These are phyloP conservation scores for Didymella segeticola DNA, from an alignment of 2,329 filamentous ascomycete genomes.

Conservation along the genomic window DNA sequence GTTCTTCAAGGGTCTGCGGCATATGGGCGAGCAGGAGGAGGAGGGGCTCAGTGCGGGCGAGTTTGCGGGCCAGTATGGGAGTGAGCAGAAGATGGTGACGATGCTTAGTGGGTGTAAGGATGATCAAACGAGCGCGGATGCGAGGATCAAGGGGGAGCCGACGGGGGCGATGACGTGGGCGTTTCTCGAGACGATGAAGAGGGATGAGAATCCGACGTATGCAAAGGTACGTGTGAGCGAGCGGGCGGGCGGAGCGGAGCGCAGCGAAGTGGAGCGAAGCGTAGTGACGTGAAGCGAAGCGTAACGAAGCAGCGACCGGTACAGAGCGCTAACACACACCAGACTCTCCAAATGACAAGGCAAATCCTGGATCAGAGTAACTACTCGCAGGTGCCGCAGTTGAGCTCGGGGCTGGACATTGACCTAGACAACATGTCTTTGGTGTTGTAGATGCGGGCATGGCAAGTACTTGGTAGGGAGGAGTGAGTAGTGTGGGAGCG, in stretches of 20 bases:
- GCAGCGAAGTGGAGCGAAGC: too few species aligned
- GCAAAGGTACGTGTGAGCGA: too few species aligned
- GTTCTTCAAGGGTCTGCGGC: conserved; percentile 62
- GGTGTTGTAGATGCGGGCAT: conserved; percentile 38
- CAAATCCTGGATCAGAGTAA: conserved; percentile 48
- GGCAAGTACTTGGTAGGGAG: too few species aligned
- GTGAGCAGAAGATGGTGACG: conserved; percentile 56
- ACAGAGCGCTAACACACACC: neutral
- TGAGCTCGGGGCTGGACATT: conserved; percentile 52
- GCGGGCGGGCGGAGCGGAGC: too few species aligned
- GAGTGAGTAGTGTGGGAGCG: too few species aligned
- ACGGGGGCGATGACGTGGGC: conserved; percentile 59
- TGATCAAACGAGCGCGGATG: conserved; percentile 60
- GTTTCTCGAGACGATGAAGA: conserved; percentile 54
- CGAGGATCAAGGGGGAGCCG: conserved; percentile 52
- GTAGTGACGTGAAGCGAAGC: too few species aligned
- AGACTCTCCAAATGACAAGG: conserved; percentile 51
- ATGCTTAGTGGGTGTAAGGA: conserved; percentile 61
- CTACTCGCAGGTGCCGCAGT: conserved; percentile 55
- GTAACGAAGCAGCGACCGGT: too few species aligned
- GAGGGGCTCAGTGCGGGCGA: conserved; percentile 48
- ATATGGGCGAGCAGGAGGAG: conserved; percentile 55
- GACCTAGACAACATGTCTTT: conserved; percentile 48
- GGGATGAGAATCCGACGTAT: conserved; percentile 47
- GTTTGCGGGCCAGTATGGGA: conserved; percentile 54